Base-by-base conservation (phyloP, 2,329 filamentous ascomycete species). In the Fusarium sp. region DNA sequence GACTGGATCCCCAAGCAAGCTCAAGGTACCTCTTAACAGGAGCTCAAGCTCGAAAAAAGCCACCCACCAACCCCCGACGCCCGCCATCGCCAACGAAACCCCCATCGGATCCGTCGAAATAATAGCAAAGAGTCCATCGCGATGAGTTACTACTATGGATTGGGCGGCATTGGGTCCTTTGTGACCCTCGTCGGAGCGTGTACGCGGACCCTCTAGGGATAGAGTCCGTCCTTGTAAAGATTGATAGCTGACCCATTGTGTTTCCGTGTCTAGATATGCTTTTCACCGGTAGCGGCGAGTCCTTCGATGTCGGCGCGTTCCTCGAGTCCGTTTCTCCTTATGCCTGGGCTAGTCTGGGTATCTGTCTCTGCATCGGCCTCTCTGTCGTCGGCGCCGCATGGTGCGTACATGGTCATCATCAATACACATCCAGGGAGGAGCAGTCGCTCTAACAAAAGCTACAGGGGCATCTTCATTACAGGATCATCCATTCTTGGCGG, bases 321-420 rank as follows among this genome's bases (percentile, higher is more conserved):
- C 91, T 99, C 84, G 95, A 98, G 85, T 92, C 93, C 72, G 91
- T 98, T 78, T 98, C 96, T 66, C 97, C 96, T 24, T 97, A 96
- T 81, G 94, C 93, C 56, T 99, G 95, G 95, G 96, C 96, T 70
- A 92, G 91, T 82, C 84, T 96, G 64, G 97, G 96, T 75, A 98
- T 99, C 80, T 93, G 91, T 59, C 90, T 98, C 71, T 99, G 96
- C 85, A 98, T 99, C 81, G 95, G 96, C 70, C 87, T 98, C 67
- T 99, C 96, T 64, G 96, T 98, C 51, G 94, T 98, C 38, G 96
- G 96, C 82, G 97, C 96, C 81, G 96, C 96, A 89, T 99, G 96
- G 96, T 98, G 91, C 76, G 86, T 79, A 58, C 60, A 56, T 33
- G 79, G 66, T 65, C 66, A 61, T 55, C 62, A 42, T 20, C 22